phyloP scores from a whole-genome alignment of 306 rosid genomes.

The Castanea sativa region DNA sequence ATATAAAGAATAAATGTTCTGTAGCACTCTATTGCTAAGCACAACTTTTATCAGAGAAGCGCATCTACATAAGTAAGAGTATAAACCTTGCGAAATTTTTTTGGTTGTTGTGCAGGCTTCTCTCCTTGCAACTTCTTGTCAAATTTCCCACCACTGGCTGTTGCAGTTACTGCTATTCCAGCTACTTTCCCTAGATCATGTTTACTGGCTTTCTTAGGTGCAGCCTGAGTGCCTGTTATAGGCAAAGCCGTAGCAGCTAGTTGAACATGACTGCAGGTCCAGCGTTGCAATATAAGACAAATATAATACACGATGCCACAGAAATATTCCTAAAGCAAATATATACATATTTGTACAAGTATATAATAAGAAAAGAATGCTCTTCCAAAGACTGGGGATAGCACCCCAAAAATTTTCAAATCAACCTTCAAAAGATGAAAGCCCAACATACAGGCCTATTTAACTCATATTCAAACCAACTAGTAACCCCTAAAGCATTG shows the following conservation, averaged over 20 bases:
- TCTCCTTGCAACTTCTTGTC: conserved; percentile 87
- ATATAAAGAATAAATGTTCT: conserved; percentile 9
- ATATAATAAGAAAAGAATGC: background rate
- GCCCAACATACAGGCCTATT: background rate
- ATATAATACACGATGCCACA: background rate
- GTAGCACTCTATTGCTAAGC: conserved; percentile 3
- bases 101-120: conserved; percentile 71
- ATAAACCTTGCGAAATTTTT: conserved; percentile 83
- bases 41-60: background rate
- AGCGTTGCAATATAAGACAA: conserved; percentile 5
- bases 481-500: conserved; percentile 4
- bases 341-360: background rate
- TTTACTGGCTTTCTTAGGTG: conserved; percentile 65
- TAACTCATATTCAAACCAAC: background rate
- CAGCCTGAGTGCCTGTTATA: conserved; percentile 83
- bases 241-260: conserved; percentile 92
- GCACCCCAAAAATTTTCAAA: background rate
- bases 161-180: conserved; percentile 83
- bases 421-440: background rate
- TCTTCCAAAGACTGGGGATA: background rate
- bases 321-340: background rate
- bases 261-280: conserved; percentile 72
- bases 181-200: conserved; percentile 78
- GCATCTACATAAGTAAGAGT: conserved; percentile 5
- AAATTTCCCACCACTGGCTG: conserved; percentile 96